Percentiles rank a stretch among this genome's conserved stretches.
Evolutionary conservation across 306 rosid genomes (phyloP).

Genomic region (Pterocarpus santalinus): DNA sequence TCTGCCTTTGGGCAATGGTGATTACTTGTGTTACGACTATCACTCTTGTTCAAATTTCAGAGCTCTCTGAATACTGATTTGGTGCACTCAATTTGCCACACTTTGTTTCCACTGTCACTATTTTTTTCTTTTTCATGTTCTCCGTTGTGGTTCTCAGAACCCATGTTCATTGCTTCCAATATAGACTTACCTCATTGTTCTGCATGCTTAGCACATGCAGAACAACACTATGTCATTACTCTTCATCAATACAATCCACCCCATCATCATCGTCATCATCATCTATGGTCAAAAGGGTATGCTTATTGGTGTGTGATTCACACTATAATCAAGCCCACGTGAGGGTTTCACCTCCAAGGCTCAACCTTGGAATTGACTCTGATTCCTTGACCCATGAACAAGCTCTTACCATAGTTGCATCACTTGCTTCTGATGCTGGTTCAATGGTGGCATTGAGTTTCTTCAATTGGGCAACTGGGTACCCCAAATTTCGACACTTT

Average conservation of each 20-base stretch:
- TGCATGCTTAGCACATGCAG: constrained; percentile 25
- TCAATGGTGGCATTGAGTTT: constrained; percentile 82
- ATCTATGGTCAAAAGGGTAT: constrained; percentile 59
- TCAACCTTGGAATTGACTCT: constrained; percentile 58
- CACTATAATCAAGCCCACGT: constrained; percentile 56
- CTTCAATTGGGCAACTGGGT: constrained; percentile 75
- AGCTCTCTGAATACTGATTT: neutral
- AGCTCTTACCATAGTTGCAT: constrained; percentile 69
- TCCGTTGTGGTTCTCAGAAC: constrained; percentile 52
- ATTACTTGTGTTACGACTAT: too few relatives aligned
- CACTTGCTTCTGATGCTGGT: constrained; percentile 77
- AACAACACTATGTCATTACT: constrained; percentile 45
- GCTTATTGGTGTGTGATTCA: constrained; percentile 71
- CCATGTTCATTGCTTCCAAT: constrained; percentile 46
- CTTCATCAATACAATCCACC: neutral
- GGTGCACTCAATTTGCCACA: neutral
- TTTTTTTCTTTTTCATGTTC: constrained; percentile 45
- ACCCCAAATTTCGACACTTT: constrained; percentile 69
- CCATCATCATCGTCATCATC: constrained; percentile 34
- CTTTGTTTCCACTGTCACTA: neutral
- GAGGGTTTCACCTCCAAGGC: constrained; percentile 58
- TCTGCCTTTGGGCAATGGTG: too few relatives aligned
- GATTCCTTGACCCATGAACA: constrained; percentile 72
- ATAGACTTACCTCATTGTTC: constrained; percentile 45
- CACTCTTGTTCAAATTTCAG: neutral